These are phyloP conservation scores for Pythium biforme DNA, from an alignment of 352 stramenopile species.

Conservation along the genomic window DNA sequence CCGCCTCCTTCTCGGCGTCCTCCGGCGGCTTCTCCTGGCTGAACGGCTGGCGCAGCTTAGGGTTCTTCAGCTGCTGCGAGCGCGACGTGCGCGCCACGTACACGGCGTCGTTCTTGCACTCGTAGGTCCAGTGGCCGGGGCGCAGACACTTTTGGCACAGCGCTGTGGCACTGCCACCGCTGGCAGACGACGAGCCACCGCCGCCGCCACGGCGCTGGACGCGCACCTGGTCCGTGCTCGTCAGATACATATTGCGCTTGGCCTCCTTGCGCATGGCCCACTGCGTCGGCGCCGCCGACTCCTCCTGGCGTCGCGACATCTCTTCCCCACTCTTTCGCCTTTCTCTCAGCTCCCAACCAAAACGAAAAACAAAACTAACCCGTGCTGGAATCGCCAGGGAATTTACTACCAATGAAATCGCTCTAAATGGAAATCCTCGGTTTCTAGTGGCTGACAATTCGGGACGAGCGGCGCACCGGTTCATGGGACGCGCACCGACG, in stretches of 20 bases:
- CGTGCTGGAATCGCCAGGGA: background rate
- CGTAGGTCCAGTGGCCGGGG: slow-evolving; percentile 82
- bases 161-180: slow-evolving; percentile 26
- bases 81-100: slow-evolving; percentile 78
- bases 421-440: background rate
- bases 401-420: slow-evolving; percentile 18
- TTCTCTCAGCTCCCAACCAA: background rate
- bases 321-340: background rate
- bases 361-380: too few species aligned
- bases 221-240: slow-evolving; percentile 70
- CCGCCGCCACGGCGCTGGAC: slow-evolving; percentile 48
- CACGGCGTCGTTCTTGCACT: slow-evolving; percentile 84
- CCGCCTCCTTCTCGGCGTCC: slow-evolving; percentile 36
- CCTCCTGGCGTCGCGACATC: slow-evolving; percentile 26
- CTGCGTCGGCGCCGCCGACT: slow-evolving; percentile 42
- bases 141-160: slow-evolving; percentile 86
- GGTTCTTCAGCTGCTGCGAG: slow-evolving; percentile 78
- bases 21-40: slow-evolving; percentile 75
- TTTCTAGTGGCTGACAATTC: slow-evolving; percentile 26
- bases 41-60: slow-evolving; percentile 77
- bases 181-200: slow-evolving; percentile 2
- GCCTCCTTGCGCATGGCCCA: slow-evolving; percentile 74
- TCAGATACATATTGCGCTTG: slow-evolving; percentile 81
- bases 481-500: slow-evolving; percentile 29
- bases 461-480: slow-evolving; percentile 8